These are phyloP conservation scores for Paulownia fortunei DNA, from an alignment of 257 asterid species.

Conservation along the genomic window DNA sequence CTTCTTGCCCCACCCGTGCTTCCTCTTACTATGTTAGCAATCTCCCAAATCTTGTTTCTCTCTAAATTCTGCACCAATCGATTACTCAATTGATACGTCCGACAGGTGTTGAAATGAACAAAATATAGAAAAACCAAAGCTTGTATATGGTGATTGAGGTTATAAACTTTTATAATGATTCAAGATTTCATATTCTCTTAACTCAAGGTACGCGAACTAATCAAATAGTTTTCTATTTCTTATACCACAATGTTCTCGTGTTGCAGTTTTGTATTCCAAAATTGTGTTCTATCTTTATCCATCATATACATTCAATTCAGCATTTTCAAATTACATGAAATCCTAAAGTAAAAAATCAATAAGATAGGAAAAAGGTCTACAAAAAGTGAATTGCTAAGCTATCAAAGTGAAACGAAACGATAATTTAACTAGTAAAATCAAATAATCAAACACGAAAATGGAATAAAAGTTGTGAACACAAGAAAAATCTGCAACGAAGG, in stretches of 20 bases:
- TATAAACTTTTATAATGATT: no score
- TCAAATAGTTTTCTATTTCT: no score
- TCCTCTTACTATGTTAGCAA: not conserved
- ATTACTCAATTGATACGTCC: not conserved
- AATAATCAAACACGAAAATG: not conserved
- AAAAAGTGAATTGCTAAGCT: not conserved
- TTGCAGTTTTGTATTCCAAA: no score
- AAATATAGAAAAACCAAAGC: not conserved
- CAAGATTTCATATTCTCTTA: no score
- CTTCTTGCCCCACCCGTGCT: slow-evolving; percentile 41
- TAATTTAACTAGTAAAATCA: not conserved
- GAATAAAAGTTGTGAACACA: not conserved
- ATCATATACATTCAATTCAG: no score
- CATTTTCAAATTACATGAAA: not conserved
- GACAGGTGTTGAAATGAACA: not conserved
- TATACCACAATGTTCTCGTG: no score
- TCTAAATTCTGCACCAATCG: slow-evolving; percentile 26
- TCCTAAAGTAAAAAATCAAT: not conserved
- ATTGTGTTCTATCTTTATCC: no score
- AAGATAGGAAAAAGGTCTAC: not conserved
- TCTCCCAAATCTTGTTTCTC: slow-evolving; percentile 14
- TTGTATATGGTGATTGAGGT: not conserved
- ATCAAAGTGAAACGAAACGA: not conserved
- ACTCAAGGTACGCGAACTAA: no score
- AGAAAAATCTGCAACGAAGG: not conserved